Base-by-base conservation (phyloP, 441 rosid species). In the Populus hybrid region DNA sequence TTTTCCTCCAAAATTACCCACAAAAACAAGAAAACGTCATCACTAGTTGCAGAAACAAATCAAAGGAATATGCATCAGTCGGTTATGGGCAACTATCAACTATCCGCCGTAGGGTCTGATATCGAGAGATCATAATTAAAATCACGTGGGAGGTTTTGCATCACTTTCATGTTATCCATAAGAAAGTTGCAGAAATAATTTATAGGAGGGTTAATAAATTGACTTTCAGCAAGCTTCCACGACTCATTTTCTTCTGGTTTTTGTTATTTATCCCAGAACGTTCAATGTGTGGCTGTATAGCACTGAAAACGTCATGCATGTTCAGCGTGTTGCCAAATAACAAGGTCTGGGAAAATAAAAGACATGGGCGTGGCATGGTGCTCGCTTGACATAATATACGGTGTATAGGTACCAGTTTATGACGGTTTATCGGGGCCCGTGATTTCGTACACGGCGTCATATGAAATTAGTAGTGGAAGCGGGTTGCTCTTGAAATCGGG, bases 61-160 rank as follows among this genome's bases (percentile, higher is more conserved):
- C 21, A 9, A 61, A 61, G 66, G 12, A 61, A 4, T 0, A 3
- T 9, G 14, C 6, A 63, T 21, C 14, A 5, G n/a, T 50, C 65
- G 7, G 73, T 23, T 34, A 26, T 34, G 70, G 50, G 70, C 30
- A 75, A 3, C 42, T 21, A 34, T 70, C 64, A 69, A 20, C 7
- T 30, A 67, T 9, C 30, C 10, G 24, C 35, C 5, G 14, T 28
- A 23, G 38, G 70, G 32, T 7, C 66, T 21, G 64, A 16, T 10
- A n/a, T 50, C 8, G 10, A 42, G 72, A 24, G 16, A 16, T 30
- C 64, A 74, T 46, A 12, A 14, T 30, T 40, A 3, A 26, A 40
- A 71, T 71, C 84, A 72, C 77, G 65, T 82, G 80, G 72, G 57
- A 6, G 76, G 54, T 54, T 76, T 21, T 4, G 14, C 20, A 32